phyloP scores from a whole-genome alignment of 1,139 yeast species.

The Suhomyces bolitotheri region DNA sequence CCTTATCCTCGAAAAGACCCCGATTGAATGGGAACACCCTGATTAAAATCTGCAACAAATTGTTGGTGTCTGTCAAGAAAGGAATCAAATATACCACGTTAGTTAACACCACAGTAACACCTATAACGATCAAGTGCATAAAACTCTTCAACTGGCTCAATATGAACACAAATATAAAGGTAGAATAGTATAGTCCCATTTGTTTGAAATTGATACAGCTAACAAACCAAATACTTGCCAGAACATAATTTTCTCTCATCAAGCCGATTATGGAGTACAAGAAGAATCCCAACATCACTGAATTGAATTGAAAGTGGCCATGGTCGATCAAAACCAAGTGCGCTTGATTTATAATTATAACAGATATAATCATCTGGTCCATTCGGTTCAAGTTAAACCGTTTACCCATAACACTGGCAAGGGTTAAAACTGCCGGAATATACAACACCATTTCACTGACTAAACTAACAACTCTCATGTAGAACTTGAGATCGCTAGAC shows the following conservation, averaged over 20 bases:
- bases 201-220: constrained; percentile 83
- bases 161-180: constrained; percentile 78
- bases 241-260: constrained; percentile 58
- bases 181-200: constrained; percentile 93
- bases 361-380: constrained; percentile 74
- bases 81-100: constrained; percentile 61
- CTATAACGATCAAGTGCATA: constrained; percentile 58
- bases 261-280: constrained; percentile 67
- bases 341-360: constrained; percentile 79
- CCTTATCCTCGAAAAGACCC: constrained; percentile 97
- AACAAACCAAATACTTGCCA: constrained; percentile 82
- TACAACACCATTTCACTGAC: constrained; percentile 72
- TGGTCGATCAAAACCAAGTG: constrained; percentile 84
- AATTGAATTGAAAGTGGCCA: constrained; percentile 95
- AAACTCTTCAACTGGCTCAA: constrained; percentile 39
- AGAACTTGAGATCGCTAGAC: constrained; percentile 63
- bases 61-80: constrained; percentile 33
- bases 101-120: constrained; percentile 59
- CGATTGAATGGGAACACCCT: constrained; percentile 90
- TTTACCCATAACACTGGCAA: constrained; percentile 67
- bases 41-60: constrained; percentile 40
- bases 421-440: constrained; percentile 77
- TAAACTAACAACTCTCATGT: constrained; percentile 79
- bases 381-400: constrained; percentile 56
- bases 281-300: constrained; percentile 89